Base-by-base conservation (phyloP, 148 eudicot genomes). In the Spergularia marina region DNA sequence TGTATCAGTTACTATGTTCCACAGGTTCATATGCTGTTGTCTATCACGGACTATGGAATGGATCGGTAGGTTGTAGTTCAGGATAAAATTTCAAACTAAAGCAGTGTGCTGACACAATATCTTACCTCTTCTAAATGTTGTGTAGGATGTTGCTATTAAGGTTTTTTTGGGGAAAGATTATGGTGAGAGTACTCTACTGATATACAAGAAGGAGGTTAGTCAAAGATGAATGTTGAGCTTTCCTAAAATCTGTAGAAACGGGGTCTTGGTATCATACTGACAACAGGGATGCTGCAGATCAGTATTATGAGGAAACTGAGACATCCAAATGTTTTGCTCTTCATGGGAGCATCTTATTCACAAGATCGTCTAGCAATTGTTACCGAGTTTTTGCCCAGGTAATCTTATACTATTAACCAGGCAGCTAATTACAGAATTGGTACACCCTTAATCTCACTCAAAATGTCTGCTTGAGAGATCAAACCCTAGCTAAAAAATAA, bases 241-340 rank as follows among this genome's bases (percentile, higher is more conserved):
- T 65, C 76, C 63, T 55, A 40, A 12, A 71, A 34, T 53, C n/a
- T 63, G 30, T 20, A 54, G 49, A 14, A 73, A 39, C 44, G 7
- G 9, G 62, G 10, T 49, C 54, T 57, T 51, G 8, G 18, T 66
- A 8, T 57, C 54, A 20, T 58, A 21, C 34, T 76, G 51, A 12
- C 60, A 16, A 70, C 11, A 18, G 21, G 76, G 52, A 47, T 64
- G 47, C 57, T 78, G 77, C 88, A 93, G 96, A 88, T 93, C 77
- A 75, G 83, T 75, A 89, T 91, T 71, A 93, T 93, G 96, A 84
- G 90, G 72, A 87, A 81, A 74, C 78, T 93, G 49, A 85, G 98
- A 70, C 98, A 93, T 82, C 98, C 98, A 71, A 93, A 93, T 82
- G 96, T 93, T n/a, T 75, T 93, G 85, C 80, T 93, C 74, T 93